phyloP scores from a whole-genome alignment of 352 stramenopile genomes.

The Plasmopara muralis region DNA sequence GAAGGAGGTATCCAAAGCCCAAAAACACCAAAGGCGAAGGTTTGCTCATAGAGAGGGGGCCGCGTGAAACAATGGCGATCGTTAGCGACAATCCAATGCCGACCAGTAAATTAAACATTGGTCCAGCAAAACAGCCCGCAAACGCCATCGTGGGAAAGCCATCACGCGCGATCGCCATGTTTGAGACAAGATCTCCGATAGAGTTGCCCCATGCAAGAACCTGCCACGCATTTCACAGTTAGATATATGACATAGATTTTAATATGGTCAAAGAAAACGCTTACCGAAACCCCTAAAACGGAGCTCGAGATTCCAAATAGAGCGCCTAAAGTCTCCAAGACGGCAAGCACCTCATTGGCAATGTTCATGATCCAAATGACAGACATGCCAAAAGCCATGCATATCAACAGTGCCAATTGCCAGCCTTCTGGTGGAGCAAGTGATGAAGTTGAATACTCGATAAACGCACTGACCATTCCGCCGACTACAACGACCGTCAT shows the following conservation, averaged over 20 bases:
- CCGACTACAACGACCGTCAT: conserved; percentile 36
- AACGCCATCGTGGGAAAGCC: conserved; percentile 82
- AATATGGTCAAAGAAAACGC: conserved; percentile 6
- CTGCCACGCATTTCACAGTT: conserved; percentile 25
- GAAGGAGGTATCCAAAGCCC: conserved; percentile 57
- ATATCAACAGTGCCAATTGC: conserved; percentile 50
- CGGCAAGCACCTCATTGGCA: conserved; percentile 63
- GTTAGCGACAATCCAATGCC: conserved; percentile 63
- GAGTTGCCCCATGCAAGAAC: conserved; percentile 78
- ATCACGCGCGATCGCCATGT: conserved; percentile 71
- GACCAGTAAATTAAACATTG: conserved; percentile 76
- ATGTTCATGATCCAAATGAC: conserved; percentile 87
- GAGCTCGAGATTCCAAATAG: conserved; percentile 74
- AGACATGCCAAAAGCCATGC: conserved; percentile 75
- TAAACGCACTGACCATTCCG: conserved; percentile 30
- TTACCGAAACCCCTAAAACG: conserved; percentile 69
- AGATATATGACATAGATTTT: not conserved
- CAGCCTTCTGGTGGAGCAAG: conserved; percentile 44
- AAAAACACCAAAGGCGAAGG: conserved; percentile 58
- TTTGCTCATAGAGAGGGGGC: conserved; percentile 46
- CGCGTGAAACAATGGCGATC: conserved; percentile 46
- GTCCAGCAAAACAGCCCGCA: conserved; percentile 71
- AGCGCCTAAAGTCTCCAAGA: conserved; percentile 64
- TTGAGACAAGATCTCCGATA: conserved; percentile 70
- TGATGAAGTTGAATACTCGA: conserved; percentile 41